Conservation (phyloP, 345 rosid species). For the Gossypium rotundifolium region DNA sequence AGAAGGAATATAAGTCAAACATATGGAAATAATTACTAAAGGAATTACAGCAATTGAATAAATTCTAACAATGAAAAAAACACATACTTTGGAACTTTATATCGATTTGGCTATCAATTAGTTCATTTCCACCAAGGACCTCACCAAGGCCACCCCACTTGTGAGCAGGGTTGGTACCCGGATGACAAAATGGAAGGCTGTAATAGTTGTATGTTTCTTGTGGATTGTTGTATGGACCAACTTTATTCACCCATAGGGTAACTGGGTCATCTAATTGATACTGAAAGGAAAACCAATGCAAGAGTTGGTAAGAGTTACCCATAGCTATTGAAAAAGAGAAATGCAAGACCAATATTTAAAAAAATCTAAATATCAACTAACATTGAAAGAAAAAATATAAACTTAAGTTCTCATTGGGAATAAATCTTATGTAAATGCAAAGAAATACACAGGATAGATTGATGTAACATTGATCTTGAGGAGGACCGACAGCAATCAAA, state of each 20-base stretch:
- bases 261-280: slow-evolving; percentile 73
- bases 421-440: neutral
- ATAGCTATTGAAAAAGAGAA: neutral
- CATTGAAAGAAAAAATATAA: neutral
- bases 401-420: neutral
- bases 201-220: slow-evolving; percentile 98
- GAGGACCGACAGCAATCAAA: neutral
- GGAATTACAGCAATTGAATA: slow-evolving; percentile 6
- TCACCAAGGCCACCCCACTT: slow-evolving; percentile 99
- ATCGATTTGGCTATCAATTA: slow-evolving; percentile 81
- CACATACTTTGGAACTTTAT: slow-evolving; percentile 76
- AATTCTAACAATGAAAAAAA: neutral
- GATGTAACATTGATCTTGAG: neutral
- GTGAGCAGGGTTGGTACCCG: slow-evolving; percentile 56
- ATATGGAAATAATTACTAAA: slow-evolving; percentile 6
- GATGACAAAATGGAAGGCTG: slow-evolving; percentile 95
- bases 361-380: neutral
- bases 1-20: neutral
- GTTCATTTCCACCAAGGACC: slow-evolving; percentile 99
- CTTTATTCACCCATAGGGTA: slow-evolving; percentile 97
- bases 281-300: slow-evolving; percentile 36
- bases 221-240: slow-evolving; percentile 98
- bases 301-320: neutral
- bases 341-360: neutral
- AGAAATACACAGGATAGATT: neutral